A percentile compares a stretch with the other conserved stretches of the same genome.
Evolutionary conservation across 2,329 filamentous ascomycete species (phyloP).

Genomic region (Xylaria sp.): DNA sequence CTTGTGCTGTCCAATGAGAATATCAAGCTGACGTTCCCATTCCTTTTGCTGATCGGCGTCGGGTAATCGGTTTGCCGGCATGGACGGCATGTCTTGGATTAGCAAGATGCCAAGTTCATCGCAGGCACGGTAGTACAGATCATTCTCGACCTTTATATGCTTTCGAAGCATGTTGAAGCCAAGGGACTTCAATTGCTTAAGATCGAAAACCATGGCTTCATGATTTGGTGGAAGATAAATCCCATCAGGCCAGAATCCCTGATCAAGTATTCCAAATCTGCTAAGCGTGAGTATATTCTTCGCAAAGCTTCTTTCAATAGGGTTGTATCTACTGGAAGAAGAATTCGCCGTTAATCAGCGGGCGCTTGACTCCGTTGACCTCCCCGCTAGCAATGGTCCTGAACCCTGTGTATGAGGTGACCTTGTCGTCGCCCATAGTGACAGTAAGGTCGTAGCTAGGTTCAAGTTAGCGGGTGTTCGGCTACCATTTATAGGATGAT

Average conservation of each 20-base stretch:
- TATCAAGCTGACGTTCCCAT: conserved; percentile 66
- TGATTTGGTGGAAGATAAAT: conserved; percentile 72
- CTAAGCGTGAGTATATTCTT: neutral
- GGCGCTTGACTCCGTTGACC: conserved; percentile 69
- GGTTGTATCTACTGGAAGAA: conserved; percentile 61
- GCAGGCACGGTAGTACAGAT: conserved; percentile 74
- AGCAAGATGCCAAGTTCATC: conserved; percentile 74
- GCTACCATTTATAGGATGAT: neutral
- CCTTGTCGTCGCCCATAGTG: conserved; percentile 60
- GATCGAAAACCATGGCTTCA: conserved; percentile 75
- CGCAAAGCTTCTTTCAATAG: neutral
- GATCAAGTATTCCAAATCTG: conserved; percentile 73
- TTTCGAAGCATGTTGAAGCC: conserved; percentile 79
- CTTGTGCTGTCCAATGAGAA: conserved; percentile 71
- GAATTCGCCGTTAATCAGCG: conserved; percentile 75
- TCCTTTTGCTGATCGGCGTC: conserved; percentile 61
- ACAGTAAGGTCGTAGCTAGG: conserved; percentile 67
- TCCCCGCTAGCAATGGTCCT: conserved; percentile 68
- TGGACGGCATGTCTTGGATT: conserved; percentile 78
- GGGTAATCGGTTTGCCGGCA: conserved; percentile 54
- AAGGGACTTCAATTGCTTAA: conserved; percentile 71
- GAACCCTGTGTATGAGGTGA: conserved; percentile 76
- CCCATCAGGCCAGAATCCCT: conserved; percentile 78
- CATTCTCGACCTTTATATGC: conserved; percentile 64
- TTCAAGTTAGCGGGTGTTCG: neutral